phyloP scores from a whole-genome alignment of 441 rosid species.

The Syzygium syzygioides region DNA sequence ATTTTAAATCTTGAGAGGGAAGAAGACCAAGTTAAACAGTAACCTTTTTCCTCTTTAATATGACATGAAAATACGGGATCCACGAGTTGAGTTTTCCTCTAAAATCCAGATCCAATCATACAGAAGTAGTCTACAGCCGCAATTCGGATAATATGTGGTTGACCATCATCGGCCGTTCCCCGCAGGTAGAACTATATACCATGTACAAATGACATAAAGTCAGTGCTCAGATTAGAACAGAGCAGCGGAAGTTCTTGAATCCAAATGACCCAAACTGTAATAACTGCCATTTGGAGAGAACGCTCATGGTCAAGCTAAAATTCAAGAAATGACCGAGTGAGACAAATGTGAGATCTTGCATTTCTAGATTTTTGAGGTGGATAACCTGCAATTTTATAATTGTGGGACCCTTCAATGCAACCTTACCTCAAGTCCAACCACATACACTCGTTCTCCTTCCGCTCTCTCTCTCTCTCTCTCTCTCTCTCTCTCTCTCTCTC shows the following conservation, averaged over 20 bases:
- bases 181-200: neutral
- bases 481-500: neutral
- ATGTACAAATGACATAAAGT: neutral
- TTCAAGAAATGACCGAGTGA: neutral
- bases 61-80: neutral
- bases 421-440: slow-evolving; percentile 36
- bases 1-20: neutral
- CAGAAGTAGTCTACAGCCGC: neutral
- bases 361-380: neutral
- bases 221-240: neutral
- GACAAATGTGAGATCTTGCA: slow-evolving; percentile 25
- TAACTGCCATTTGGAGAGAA: neutral
- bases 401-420: slow-evolving; percentile 21
- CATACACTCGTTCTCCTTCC: slow-evolving; percentile 19
- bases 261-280: neutral
- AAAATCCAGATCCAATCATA: neutral
- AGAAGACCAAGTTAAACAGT: neutral
- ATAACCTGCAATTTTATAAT: neutral
- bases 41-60: neutral
- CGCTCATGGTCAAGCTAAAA: neutral
- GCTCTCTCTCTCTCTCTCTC: neutral
- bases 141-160: neutral
- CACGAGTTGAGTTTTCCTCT: neutral
- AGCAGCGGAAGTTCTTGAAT: neutral
- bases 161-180: neutral